Conservation (phyloP, 257 asterid genomes). For the Gynochthodes officinalis region DNA sequence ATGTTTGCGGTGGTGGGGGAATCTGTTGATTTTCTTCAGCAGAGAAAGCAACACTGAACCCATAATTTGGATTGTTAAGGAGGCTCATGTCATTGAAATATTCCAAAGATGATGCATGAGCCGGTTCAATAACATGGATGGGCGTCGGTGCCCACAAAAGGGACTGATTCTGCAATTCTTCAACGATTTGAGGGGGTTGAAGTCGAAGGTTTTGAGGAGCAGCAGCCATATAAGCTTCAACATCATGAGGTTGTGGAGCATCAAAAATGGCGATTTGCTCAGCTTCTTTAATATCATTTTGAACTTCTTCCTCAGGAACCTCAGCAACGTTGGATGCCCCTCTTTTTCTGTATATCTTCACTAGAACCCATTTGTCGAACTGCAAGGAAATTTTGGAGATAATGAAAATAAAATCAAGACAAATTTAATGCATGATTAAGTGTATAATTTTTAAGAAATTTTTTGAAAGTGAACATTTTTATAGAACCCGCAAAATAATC, state of each 20-base stretch:
- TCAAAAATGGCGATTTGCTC: neutral
- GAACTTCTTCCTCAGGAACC: neutral
- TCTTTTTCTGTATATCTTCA: slow-evolving; percentile 2
- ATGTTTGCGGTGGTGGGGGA: neutral
- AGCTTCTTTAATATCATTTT: neutral
- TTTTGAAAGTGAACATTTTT: too few species aligned
- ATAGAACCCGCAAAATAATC: too few species aligned
- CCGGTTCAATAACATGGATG: neutral
- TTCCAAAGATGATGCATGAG: neutral
- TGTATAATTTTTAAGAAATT: too few species aligned
- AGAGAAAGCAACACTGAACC: neutral
- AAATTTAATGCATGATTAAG: too few species aligned
- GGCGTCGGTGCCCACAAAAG: neutral
- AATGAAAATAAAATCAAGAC: too few species aligned
- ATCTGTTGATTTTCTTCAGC: neutral
- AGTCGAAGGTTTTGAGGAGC: too few species aligned
- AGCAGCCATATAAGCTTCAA: too few species aligned
- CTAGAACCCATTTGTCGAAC: neutral
- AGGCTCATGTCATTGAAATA: neutral
- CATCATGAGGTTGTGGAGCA: neutral
- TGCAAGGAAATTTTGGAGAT: neutral
- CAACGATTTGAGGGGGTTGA: neutral
- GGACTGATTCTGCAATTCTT: neutral
- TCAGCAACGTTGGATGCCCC: neutral
- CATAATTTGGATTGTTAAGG: neutral